A percentile compares a stretch with the other conserved stretches of the same genome.
These are phyloP conservation scores for Candida dajiaensis DNA, from an alignment of 805 yeast species.

Conservation along the genomic window DNA sequence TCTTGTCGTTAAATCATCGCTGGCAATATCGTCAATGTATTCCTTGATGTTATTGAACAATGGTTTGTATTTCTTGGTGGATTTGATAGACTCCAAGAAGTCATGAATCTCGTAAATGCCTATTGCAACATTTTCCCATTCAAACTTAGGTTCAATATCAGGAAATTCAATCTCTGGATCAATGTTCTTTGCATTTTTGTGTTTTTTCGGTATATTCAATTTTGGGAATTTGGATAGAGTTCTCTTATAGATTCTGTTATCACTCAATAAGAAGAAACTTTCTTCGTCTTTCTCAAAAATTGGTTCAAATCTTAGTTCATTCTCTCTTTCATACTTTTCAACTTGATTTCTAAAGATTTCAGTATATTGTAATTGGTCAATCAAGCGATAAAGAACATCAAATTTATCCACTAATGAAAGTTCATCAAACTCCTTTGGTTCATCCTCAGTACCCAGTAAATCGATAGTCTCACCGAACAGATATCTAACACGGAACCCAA, in stretches of 20 bases:
- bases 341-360: constrained; percentile 42
- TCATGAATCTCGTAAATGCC: constrained; percentile 39
- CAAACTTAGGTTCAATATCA: constrained; percentile 32
- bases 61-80: constrained; percentile 26
- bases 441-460: constrained; percentile 20
- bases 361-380: constrained; percentile 36
- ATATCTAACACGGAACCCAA: constrained; percentile 22
- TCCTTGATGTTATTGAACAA: constrained; percentile 27
- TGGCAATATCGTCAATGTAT: constrained; percentile 30
- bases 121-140: constrained; percentile 36
- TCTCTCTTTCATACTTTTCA: constrained; percentile 32
- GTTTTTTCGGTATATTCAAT: constrained; percentile 30
- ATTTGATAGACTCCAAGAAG: constrained; percentile 23
- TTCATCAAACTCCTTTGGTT: constrained; percentile 30
- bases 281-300: constrained; percentile 19
- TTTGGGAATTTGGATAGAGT: constrained; percentile 24
- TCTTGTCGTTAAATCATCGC: constrained; percentile 47
- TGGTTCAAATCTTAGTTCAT: constrained; percentile 28
- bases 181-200: constrained; percentile 23
- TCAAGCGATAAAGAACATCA: constrained; percentile 40
- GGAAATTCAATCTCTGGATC: constrained; percentile 22
- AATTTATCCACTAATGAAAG: constrained; percentile 42
- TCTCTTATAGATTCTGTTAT: constrained; percentile 44
- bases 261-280: constrained; percentile 38
- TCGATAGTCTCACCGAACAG: constrained; percentile 19